Conservation (phyloP, 306 rosid genomes). For the Erythrophleum fordii region DNA sequence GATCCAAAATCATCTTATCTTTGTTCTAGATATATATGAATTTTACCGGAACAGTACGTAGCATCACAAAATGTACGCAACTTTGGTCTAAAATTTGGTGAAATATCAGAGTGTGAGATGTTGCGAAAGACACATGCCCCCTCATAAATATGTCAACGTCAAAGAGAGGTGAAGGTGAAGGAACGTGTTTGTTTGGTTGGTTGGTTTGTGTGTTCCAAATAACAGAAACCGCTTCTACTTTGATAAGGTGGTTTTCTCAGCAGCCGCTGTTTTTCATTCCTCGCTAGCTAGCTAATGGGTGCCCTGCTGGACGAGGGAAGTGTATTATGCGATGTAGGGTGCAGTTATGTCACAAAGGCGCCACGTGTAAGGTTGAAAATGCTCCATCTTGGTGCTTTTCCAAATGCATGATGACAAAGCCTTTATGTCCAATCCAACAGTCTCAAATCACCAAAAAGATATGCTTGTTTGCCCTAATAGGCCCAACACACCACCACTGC, state of each 20-base stretch:
- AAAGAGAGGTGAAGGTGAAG: slow-evolving; percentile 28
- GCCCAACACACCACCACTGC: slow-evolving; percentile 10
- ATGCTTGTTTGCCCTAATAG: slow-evolving; percentile 19
- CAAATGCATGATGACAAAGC: slow-evolving; percentile 60
- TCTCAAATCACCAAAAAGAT: slow-evolving; percentile 41
- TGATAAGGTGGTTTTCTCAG: slow-evolving; percentile 44
- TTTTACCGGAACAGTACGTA: not conserved
- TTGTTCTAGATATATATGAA: not conserved
- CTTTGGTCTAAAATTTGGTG: slow-evolving; percentile 29
- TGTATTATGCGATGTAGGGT: slow-evolving; percentile 27
- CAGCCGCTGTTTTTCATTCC: slow-evolving; percentile 55
- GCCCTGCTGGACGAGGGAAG: slow-evolving; percentile 27
- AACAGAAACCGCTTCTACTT: slow-evolving; percentile 39
- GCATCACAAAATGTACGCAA: not conserved
- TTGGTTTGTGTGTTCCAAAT: slow-evolving; percentile 5
- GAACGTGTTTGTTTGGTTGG: slow-evolving; percentile 23
- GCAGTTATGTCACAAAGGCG: slow-evolving; percentile 19
- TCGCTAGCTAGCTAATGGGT: slow-evolving; percentile 30
- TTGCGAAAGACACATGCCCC: slow-evolving; percentile 16
- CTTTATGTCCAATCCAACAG: slow-evolving; percentile 65
- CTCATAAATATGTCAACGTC: slow-evolving; percentile 11
- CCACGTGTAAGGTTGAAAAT: slow-evolving; percentile 50
- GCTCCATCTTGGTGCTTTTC: slow-evolving; percentile 40
- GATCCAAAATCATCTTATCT: not conserved
- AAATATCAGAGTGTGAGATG: slow-evolving; percentile 2